phyloP scores from a whole-genome alignment of 768 basidiomycete species.

The Boletus subparvulus region DNA sequence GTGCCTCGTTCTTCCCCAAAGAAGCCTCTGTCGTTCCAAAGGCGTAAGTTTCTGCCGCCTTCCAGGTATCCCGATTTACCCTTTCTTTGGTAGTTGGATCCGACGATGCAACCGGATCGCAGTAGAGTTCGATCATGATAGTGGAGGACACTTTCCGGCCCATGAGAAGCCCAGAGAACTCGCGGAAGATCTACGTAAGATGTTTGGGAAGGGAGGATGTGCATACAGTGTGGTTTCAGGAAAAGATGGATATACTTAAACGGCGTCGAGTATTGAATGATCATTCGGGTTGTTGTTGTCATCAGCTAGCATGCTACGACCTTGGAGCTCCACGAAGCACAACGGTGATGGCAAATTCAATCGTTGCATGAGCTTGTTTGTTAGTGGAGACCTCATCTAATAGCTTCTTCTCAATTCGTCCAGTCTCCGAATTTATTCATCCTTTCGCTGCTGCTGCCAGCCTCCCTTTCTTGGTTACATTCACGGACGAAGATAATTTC shows the following conservation, averaged over 20 bases:
- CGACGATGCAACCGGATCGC: constrained; percentile 39
- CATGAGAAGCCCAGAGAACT: constrained; percentile 50
- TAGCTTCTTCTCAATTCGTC: no score
- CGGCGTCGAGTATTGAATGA: no score
- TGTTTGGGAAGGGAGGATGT: constrained; percentile 55
- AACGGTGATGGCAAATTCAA: no score
- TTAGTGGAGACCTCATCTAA: no score
- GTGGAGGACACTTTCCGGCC: constrained; percentile 62
- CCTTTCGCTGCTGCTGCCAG: no score
- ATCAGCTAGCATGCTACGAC: no score
- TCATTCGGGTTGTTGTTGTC: no score
- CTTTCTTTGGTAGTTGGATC: constrained; percentile 40
- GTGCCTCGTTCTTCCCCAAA: constrained; percentile 52
- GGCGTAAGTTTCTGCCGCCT: constrained; percentile 31
- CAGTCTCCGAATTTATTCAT: no score
- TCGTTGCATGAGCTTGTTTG: no score
- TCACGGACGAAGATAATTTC: no score
- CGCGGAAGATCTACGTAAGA: constrained; percentile 50
- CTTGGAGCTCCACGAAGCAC: no score
- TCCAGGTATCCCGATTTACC: background rate
- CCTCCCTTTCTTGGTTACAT: no score
- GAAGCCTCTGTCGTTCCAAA: constrained; percentile 38
- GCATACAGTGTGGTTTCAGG: constrained; percentile 48
- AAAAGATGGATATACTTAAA: constrained; percentile 40
- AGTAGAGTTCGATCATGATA: constrained; percentile 47